Base-by-base conservation (phyloP, 192 early-diverging fungal species). In the Gaertneriomyces semiglobifer region DNA sequence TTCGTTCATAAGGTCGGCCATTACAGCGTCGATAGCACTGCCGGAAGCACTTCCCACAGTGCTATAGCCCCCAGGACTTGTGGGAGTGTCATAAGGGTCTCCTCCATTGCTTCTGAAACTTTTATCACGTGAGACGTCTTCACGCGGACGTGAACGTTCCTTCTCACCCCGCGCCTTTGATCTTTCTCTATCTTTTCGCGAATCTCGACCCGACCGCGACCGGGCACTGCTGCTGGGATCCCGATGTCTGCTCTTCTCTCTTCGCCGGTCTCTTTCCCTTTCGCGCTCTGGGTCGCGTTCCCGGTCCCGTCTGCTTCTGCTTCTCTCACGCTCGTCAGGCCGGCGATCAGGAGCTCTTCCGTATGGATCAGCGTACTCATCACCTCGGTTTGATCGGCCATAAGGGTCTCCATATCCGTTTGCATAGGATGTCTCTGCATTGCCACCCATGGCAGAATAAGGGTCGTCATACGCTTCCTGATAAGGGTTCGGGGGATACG, bases 1-100 rank as follows among this genome's bases (percentile, higher is more conserved):
- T 39, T 65, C 74, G 33, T 66, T 62, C 75, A 77, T 77, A 4
- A 79, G 53, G 44, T 77, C 74, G 3, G 78, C 66, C 78, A 79
- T 76, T 12, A 79, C 57, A 42, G 60, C 65, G 53, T 79, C 78
- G 18, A 77, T 69, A 0, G 65, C 12, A 20, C 50, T 52, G 5
- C n/a, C 25, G 25, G 25, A 33, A 33, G 25, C 25, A 33, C 25
- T 33, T 0, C 25, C 25, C 25, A 33, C 25, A 33, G 25, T 33
- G 25, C 25, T 33, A 33, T 33, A n/a, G 20, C 16, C 20, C 33
- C 55, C 55, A 8, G 16, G 12, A 33, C 33, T 57, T 57, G 55
- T 39, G 55, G 55, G 33, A 33, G 20, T 57, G 33, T 57, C 12
- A 16, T 16, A 14, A 38, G 19, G 12, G 39, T 57, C 55, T 5